Base-by-base conservation (phyloP, 192 early-diverging fungal genomes). In the Podila epicladia region DNA sequence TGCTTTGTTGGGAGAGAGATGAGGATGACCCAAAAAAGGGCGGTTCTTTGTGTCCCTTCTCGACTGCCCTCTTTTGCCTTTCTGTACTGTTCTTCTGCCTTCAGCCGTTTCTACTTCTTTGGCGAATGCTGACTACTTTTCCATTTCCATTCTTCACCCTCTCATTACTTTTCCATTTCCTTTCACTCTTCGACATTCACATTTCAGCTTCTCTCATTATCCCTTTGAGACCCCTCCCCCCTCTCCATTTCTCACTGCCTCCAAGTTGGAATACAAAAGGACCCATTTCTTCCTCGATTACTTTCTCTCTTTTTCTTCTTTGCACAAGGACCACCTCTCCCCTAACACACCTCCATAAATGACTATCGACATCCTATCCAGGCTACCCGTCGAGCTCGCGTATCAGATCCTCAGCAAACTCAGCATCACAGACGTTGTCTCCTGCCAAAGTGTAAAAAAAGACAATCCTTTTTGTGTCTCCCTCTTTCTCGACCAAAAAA, bases 331-430 rank as follows among this genome's bases (percentile, higher is more conserved):
- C 59, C 63, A 59, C n/a, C 20, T 28, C 48, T 19, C 62, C 15
- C n/a, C 41, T 35, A n/a, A 55, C 2, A 22, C 41, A 13, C 13
- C 33, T 15, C 35, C 15, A 0, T 48, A 65, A 26, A 41, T 65
- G 37, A 50, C 63, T 48, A 71, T 79, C 60, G 75, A 79, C 65
- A 79, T 79, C 59, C 59, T 79, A 53, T 62, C 69, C 7, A 57
- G 65, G 19, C 13, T 72, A 3, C 75, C 75, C 22, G 48, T 79
- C n/a, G 75, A 79, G 33, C 62, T 79, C 65, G 70, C 75, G 22
- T 50, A 57, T 31, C 70, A 72, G n/a, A 67, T 79, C 53, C 75
- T 79, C 65, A 64, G 58, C 70, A 72, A 58, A 22, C 65, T 79
- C 51, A 65, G 63, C 70, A 79, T 79, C 67, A 37, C 38, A 17